Evolutionary conservation across 352 stramenopile species (phyloP).

Genomic region (Globisporangium barbulae): DNA sequence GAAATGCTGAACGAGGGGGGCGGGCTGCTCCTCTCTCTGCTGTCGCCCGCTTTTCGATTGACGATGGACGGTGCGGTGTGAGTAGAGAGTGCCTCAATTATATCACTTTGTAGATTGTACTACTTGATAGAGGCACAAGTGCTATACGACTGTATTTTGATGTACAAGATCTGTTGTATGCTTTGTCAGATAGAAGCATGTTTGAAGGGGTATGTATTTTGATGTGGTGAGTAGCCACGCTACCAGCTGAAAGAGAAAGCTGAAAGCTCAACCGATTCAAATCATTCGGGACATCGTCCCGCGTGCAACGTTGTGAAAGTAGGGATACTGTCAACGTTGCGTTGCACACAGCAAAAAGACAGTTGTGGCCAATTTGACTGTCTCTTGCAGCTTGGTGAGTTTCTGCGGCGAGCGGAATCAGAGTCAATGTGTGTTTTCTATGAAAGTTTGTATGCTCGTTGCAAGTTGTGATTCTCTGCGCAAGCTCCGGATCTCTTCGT

Average conservation of each 20-base stretch:
- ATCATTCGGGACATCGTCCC: background rate
- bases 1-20: slow-evolving; percentile 9
- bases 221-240: background rate
- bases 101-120: background rate
- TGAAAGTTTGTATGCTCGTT: background rate
- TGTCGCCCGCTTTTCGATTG: slow-evolving; percentile 1
- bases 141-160: no score
- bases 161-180: no score
- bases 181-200: background rate
- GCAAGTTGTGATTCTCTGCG: background rate
- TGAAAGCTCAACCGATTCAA: background rate
- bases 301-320: background rate
- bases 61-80: background rate
- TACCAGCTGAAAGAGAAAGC: background rate
- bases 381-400: slow-evolving; percentile 6
- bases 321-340: background rate
- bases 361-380: slow-evolving; percentile 14
- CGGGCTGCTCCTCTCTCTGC: background rate
- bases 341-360: slow-evolving; percentile 3
- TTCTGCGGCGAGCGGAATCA: background rate
- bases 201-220: background rate
- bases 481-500: slow-evolving; percentile 1
- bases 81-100: background rate
- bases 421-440: background rate
- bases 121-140: no score